A percentile compares a stretch with the other conserved stretches of the same genome.
These are phyloP conservation scores for Hibiscus syriacus DNA, from an alignment of 345 rosid genomes.

Conservation along the genomic window DNA sequence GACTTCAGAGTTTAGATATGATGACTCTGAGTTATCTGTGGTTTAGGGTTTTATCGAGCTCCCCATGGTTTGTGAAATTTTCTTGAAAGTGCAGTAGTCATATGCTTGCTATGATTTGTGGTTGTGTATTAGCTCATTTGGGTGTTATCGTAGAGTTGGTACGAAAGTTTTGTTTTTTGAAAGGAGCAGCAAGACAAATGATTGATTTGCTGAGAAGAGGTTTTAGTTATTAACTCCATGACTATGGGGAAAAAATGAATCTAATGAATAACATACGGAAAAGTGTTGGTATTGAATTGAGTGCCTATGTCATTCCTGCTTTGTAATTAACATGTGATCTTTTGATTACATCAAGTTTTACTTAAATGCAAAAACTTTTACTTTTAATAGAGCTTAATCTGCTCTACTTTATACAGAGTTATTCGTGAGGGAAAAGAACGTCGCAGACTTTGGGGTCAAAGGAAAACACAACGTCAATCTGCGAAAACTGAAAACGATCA, in stretches of 20 bases:
- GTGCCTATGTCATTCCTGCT: not conserved
- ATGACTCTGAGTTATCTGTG: not conserved
- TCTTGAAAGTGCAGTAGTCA: not conserved
- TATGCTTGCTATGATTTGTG: not conserved
- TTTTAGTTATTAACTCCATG: not conserved
- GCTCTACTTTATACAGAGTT: constrained; percentile 27
- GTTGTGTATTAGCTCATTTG: not conserved
- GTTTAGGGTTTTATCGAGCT: not conserved
- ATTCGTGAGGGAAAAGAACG: constrained; percentile 68
- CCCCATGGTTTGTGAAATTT: not conserved
- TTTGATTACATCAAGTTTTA: not conserved
- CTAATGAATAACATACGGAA: not conserved
- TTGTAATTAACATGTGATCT: not conserved
- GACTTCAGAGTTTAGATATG: not conserved
- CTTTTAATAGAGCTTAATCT: not conserved
- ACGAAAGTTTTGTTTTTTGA: not conserved
- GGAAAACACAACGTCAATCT: constrained; percentile 40
- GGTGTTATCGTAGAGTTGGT: not conserved
- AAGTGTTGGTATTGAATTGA: not conserved
- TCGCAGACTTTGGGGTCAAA: constrained; percentile 56
- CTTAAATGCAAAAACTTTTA: not conserved
- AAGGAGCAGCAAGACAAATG: not conserved
- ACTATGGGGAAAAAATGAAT: not conserved
- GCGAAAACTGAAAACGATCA: constrained; percentile 18
- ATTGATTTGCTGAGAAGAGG: not conserved